A percentile compares a stretch with the other conserved stretches of the same genome.
These are phyloP conservation scores for Oryza brachyantha DNA, from an alignment of 176 grass and related monocot species.

Conservation along the genomic window DNA sequence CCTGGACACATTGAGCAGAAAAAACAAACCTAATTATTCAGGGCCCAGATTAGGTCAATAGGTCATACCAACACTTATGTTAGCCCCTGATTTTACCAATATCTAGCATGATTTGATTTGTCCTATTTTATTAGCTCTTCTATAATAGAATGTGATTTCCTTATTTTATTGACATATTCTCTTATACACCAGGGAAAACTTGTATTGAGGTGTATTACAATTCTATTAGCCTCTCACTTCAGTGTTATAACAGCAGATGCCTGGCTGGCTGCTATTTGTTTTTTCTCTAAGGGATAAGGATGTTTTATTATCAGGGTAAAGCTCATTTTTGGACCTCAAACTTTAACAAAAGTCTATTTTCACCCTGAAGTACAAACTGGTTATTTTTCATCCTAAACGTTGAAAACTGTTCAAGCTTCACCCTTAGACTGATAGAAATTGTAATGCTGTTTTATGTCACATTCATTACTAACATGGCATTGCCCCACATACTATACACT, in stretches of 20 bases:
- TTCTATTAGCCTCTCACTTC: neutral
- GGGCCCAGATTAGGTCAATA: neutral
- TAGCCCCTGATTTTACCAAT: neutral
- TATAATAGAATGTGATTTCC: neutral
- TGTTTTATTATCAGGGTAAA: neutral
- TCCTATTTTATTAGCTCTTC: constrained; percentile 3
- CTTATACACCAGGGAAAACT: neutral
- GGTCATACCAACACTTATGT: neutral
- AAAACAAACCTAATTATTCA: neutral
- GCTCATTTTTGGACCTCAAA: too few relatives aligned
- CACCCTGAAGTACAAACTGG: too few relatives aligned
- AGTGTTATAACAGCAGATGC: neutral
- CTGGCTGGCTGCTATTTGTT: neutral
- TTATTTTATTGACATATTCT: constrained; percentile 8
- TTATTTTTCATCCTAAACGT: too few relatives aligned
- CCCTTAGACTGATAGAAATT: too few relatives aligned
- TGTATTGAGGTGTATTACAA: neutral
- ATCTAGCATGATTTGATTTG: neutral
- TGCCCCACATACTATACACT: too few relatives aligned
- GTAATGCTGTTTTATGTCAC: too few relatives aligned
- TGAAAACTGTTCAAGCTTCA: too few relatives aligned
- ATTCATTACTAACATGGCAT: too few relatives aligned
- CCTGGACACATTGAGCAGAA: neutral
- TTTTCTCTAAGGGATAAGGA: neutral
- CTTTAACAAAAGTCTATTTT: too few relatives aligned